phyloP scores from a whole-genome alignment of 345 rosid species.

The Carallia pectinifolia region DNA sequence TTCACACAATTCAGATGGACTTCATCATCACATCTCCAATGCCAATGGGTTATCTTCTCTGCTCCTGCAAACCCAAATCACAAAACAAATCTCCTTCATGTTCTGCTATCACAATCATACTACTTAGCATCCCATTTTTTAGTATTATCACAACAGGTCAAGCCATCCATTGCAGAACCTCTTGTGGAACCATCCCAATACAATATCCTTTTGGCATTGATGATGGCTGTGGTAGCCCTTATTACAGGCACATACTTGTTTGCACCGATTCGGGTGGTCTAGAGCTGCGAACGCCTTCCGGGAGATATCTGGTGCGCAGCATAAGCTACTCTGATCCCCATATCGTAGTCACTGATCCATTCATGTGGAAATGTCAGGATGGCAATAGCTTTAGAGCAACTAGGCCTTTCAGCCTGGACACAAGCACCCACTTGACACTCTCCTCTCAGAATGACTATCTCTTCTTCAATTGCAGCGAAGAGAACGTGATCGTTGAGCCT shows the following conservation, averaged over 20 bases:
- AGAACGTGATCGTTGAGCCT: slow-evolving; percentile 68
- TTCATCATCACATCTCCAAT: slow-evolving; percentile 14
- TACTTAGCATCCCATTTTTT: slow-evolving; percentile 14
- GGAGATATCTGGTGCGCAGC: slow-evolving; percentile 61
- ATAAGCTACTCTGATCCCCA: slow-evolving; percentile 86
- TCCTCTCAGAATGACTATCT: slow-evolving; percentile 84
- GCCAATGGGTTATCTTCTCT: slow-evolving; percentile 12
- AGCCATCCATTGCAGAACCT: slow-evolving; percentile 52
- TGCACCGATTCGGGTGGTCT: slow-evolving; percentile 61
- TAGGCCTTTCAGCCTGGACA: slow-evolving; percentile 79
- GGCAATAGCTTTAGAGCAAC: slow-evolving; percentile 65
- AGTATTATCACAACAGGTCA: slow-evolving; percentile 34
- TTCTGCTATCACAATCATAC: slow-evolving; percentile 10
- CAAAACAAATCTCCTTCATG: background rate
- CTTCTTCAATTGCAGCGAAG: slow-evolving; percentile 79
- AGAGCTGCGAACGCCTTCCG: slow-evolving; percentile 81
- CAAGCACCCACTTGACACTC: slow-evolving; percentile 73
- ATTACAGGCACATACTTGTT: slow-evolving; percentile 71
- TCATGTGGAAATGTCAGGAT: slow-evolving; percentile 86
- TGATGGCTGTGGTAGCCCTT: slow-evolving; percentile 89
- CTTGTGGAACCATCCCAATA: slow-evolving; percentile 73
- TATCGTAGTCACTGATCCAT: slow-evolving; percentile 64
- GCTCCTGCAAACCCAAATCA: slow-evolving; percentile 15
- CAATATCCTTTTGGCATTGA: slow-evolving; percentile 74
- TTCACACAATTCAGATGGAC: background rate